Evolutionary conservation across 257 asterid genomes (phyloP), one percentile per base, ranked within the genome.

Genomic region (Nicotiana otophora): DNA sequence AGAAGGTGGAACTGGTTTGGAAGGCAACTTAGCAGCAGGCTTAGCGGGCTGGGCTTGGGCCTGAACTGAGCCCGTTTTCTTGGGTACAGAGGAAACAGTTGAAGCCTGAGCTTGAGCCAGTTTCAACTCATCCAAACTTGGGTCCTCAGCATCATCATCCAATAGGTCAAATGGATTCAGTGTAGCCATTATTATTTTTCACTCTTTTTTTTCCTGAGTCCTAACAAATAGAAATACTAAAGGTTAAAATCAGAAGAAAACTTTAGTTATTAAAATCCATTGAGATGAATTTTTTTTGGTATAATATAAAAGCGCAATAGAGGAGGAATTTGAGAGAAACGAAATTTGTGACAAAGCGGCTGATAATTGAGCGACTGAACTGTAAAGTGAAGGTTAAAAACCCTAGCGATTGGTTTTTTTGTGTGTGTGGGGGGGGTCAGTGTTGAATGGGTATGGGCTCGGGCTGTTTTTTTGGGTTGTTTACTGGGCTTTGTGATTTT

Each of bases 81-180:
- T 89, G 57, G 89, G 5, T 28, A 78, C 78, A 62, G 83, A 85
- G 11, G 84, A 65, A 34, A 82, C 82, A 2, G 84, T 10, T 42
- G 48, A 42, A 42, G 48, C 48, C 48, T 42, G 48, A 42, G 48
- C 48, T 42, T 42, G 48, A 42, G 48, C 48, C 48, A 42, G 48
- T 42, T 42, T 42, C 48, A 42, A 42, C 48, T 42, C 48, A 42
- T 42, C 48, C 87, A 82, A 90, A 42, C 79, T 85, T 55, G 87
- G 90, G 85, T 90, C 97, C 46, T 90, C 97, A 14, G 87, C 97
- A 75, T 92, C 95, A 23, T 93, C 97, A 19, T 84, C 94, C 85
- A 93, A 84, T 48, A 93, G 89, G 64, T 79, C 92, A 80, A 91
- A 93, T 2, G 97, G 97, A 76, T 93, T 93, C 74, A 83, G 8